phyloP scores from a whole-genome alignment of 2,329 filamentous ascomycete species.

The Xylogone sp. region DNA sequence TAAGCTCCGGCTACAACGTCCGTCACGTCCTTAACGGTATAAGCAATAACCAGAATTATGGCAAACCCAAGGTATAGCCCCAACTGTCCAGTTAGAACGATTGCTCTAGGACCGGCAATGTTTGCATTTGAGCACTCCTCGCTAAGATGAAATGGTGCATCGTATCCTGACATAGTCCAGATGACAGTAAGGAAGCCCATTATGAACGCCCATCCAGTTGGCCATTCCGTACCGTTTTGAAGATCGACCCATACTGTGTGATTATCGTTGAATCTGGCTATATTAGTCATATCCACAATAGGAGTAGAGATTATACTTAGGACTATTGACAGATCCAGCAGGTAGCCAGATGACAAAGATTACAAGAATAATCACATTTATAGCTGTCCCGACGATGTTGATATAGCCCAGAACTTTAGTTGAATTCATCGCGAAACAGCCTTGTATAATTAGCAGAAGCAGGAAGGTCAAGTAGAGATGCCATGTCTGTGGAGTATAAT shows the following conservation, averaged over 20 bases:
- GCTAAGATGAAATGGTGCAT: conserved; percentile 59
- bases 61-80: conserved; percentile 60
- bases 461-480: conserved; percentile 31
- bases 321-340: conserved; percentile 8
- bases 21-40: conserved; percentile 63
- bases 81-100: conserved; percentile 56
- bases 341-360: conserved; percentile 29
- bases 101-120: conserved; percentile 60
- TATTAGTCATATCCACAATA: background rate
- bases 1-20: conserved; percentile 56
- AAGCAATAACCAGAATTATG: conserved; percentile 61
- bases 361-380: conserved; percentile 27
- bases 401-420: conserved; percentile 23
- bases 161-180: conserved; percentile 61
- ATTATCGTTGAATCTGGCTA: background rate
- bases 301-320: conserved; percentile 1
- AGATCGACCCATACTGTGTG: conserved; percentile 29
- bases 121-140: conserved; percentile 68
- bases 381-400: conserved; percentile 12
- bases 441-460: conserved; percentile 26
- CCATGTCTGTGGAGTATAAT: conserved; percentile 28
- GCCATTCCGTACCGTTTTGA: conserved; percentile 54
- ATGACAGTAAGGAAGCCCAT: conserved; percentile 64
- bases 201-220: conserved; percentile 53
- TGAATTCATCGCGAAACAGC: conserved; percentile 29